Conservation (phyloP, 345 rosid genomes). For the Carallia pectinifolia region DNA sequence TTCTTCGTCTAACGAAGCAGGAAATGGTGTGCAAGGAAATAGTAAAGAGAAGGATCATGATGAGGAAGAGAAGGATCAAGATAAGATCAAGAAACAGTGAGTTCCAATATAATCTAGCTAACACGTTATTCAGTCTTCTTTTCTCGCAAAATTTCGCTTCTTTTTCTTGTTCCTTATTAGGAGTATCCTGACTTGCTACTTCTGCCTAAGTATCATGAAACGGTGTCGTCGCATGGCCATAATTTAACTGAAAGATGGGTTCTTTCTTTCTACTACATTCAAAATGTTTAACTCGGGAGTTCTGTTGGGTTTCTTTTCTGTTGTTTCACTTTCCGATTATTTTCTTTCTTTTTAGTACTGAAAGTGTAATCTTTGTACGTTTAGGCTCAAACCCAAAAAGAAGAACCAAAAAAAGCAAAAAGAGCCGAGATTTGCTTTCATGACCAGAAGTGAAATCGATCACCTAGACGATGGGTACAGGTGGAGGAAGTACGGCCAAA, state of each 20-base stretch:
- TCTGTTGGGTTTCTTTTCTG: not conserved
- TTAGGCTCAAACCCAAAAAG: slow-evolving; percentile 87
- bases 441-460: slow-evolving; percentile 94
- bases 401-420: slow-evolving; percentile 78
- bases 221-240: too few species aligned
- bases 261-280: too few species aligned
- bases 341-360: not conserved
- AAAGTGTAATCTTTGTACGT: slow-evolving; percentile 13
- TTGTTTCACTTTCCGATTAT: not conserved
- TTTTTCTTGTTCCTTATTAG: not conserved
- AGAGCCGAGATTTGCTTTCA: slow-evolving; percentile 90
- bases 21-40: slow-evolving; percentile 26
- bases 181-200: not conserved
- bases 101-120: slow-evolving; percentile 15
- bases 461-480: slow-evolving; percentile 92
- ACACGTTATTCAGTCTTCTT: not conserved
- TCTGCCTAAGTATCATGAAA: not conserved
- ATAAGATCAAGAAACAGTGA: slow-evolving; percentile 78
- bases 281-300: not conserved
- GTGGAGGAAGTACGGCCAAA: slow-evolving; percentile 99
- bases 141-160: slow-evolving; percentile 5
- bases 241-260: too few species aligned
- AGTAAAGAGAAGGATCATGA: slow-evolving; percentile 20
- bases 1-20: slow-evolving; percentile 71
- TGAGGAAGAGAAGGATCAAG: slow-evolving; percentile 54